Percentiles rank a stretch among this genome's conserved stretches.
phyloP scores from a whole-genome alignment of 129 eudicot species.

The Artemisia annua region DNA sequence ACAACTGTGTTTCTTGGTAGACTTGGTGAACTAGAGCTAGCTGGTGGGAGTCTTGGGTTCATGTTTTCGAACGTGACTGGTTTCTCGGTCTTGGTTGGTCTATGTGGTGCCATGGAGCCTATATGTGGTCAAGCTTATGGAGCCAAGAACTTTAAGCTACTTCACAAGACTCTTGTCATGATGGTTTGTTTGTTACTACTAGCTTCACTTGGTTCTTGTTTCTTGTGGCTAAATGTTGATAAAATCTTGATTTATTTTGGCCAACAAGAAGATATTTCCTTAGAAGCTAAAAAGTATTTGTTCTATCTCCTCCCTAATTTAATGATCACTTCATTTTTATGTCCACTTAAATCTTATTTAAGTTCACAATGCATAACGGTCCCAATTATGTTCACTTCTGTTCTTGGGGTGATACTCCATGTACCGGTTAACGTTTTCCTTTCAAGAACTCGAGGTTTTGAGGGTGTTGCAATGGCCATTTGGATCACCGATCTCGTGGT shows the following conservation, averaged over 20 bases:
- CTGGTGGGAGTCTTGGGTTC: conserved; percentile 79
- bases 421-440: conserved; percentile 65
- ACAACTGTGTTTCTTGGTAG: conserved; percentile 84
- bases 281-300: conserved; percentile 54
- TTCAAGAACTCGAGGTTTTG: conserved; percentile 52
- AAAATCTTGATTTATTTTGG: conserved; percentile 63
- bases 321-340: conserved; percentile 53
- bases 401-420: conserved; percentile 57
- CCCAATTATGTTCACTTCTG: conserved; percentile 77
- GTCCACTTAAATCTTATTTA: conserved; percentile 78
- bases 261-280: conserved; percentile 62
- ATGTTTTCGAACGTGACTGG: conserved; percentile 89
- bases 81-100: conserved; percentile 70
- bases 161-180: conserved; percentile 81
- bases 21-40: conserved; percentile 81
- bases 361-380: conserved; percentile 64
- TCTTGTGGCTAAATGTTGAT: conserved; percentile 83
- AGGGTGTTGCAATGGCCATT: conserved; percentile 75
- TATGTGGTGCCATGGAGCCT: conserved; percentile 88
- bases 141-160: conserved; percentile 73
- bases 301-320: conserved; percentile 75
- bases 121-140: conserved; percentile 96
- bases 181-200: conserved; percentile 45
- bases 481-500: conserved; percentile 79
- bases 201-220: conserved; percentile 47